A percentile compares a stretch with the other conserved stretches of the same genome.
Evolutionary conservation across 768 basidiomycete genomes (phyloP).

Genomic region (Boletus huronensis): DNA sequence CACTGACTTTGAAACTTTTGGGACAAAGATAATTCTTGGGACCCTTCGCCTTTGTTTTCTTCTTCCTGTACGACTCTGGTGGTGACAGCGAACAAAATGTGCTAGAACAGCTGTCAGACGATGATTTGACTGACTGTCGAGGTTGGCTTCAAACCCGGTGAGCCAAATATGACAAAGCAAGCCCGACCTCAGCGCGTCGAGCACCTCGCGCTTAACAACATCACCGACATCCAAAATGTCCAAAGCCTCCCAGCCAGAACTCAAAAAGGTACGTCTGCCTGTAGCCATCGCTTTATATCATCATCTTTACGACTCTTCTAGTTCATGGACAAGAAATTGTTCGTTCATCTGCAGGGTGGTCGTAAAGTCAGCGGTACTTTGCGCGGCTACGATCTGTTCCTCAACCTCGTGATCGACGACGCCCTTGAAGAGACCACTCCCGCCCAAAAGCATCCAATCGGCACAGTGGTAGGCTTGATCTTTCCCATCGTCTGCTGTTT

Average conservation of each 20-base stretch:
- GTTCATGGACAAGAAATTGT: slow-evolving; percentile 99
- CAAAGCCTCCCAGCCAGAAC: slow-evolving; percentile 93
- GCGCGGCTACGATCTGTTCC: slow-evolving; percentile 96
- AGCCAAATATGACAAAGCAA: slow-evolving; percentile 36
- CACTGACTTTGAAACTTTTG: slow-evolving; percentile 13
- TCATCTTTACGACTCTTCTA: slow-evolving; percentile 28
- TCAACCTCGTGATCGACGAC: slow-evolving; percentile 97
- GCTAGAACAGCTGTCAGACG: not conserved
- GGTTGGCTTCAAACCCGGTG: not conserved
- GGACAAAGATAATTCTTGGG: not conserved
- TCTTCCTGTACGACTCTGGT: not conserved
- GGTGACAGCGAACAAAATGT: not conserved
- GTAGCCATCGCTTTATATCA: not conserved
- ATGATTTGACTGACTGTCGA: not conserved
- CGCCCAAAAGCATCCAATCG: slow-evolving; percentile 86
- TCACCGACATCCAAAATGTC: slow-evolving; percentile 54
- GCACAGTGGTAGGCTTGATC: slow-evolving; percentile 73
- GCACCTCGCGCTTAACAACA: not conserved
- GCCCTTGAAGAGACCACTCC: slow-evolving; percentile 88
- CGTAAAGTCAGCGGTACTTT: slow-evolving; percentile 94
- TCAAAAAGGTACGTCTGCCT: slow-evolving; percentile 81
- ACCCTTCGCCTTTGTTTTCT: not conserved
- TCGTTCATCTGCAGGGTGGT: slow-evolving; percentile 90
- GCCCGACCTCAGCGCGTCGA: not conserved
- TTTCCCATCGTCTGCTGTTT: not conserved